These are phyloP conservation scores for Erysimum pusillum DNA, from an alignment of 441 rosid species.

Conservation along the genomic window DNA sequence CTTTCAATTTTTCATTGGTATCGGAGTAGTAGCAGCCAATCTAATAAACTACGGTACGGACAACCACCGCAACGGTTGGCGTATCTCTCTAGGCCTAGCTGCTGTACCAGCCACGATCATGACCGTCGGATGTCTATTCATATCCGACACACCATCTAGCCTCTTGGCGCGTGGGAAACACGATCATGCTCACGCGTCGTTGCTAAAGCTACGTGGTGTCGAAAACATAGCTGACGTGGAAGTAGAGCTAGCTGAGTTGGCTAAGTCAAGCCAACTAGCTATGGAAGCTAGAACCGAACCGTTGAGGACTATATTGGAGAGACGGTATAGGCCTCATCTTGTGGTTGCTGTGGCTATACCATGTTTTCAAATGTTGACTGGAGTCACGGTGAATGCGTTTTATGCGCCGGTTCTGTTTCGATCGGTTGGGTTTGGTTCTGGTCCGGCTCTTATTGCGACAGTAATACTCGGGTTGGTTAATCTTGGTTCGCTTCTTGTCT, in stretches of 20 bases:
- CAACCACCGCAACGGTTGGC: constrained; percentile 74
- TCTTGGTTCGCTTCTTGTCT: constrained; percentile 62
- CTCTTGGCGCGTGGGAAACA: constrained; percentile 72
- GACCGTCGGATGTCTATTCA: constrained; percentile 71
- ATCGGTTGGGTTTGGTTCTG: constrained; percentile 77
- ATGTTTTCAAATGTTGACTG: constrained; percentile 78
- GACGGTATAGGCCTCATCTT: constrained; percentile 75
- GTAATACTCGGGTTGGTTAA: constrained; percentile 73
- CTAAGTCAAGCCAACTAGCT: constrained; percentile 59
- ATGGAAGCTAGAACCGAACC: constrained; percentile 58
- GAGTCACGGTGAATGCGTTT: constrained; percentile 76
- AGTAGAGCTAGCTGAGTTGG: constrained; percentile 59
- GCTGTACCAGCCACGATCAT: constrained; percentile 70
- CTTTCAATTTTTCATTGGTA: constrained; percentile 73
- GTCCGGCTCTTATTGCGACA: constrained; percentile 68
- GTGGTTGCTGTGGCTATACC: constrained; percentile 74
- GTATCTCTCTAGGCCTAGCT: constrained; percentile 82
- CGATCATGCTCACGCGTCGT: constrained; percentile 62
- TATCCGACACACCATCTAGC: constrained; percentile 78
- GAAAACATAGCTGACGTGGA: constrained; percentile 58
- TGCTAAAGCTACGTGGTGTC: constrained; percentile 54
- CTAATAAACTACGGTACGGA: constrained; percentile 65
- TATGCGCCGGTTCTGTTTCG: constrained; percentile 80
- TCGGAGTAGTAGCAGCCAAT: constrained; percentile 73
- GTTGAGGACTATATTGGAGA: constrained; percentile 63